These are phyloP conservation scores for Xerocomus spinulosus DNA, from an alignment of 768 basidiomycete species.

Conservation along the genomic window DNA sequence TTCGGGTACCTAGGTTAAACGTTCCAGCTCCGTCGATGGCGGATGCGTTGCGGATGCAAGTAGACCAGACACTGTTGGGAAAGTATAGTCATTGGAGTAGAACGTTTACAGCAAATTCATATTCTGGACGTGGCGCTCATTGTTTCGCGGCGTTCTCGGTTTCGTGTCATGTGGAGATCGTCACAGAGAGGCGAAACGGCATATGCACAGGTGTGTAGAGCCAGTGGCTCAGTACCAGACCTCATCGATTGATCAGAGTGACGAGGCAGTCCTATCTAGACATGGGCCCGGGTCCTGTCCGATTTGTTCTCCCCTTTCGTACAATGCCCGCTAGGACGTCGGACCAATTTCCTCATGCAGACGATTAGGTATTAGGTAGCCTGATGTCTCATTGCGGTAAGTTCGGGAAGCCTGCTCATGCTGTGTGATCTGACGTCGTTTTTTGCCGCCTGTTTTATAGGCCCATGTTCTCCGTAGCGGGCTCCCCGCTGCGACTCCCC, in stretches of 20 bases:
- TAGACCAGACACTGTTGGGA: not conserved
- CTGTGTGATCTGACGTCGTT: slow-evolving; percentile 21
- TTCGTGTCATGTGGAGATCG: not conserved
- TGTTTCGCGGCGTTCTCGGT: not conserved
- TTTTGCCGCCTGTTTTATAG: slow-evolving; percentile 25
- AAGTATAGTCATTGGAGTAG: slow-evolving; percentile 3
- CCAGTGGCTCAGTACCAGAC: not conserved
- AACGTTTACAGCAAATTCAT: not conserved
- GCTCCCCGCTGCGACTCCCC: slow-evolving; percentile 10
- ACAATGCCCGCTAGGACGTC: slow-evolving; percentile 9
- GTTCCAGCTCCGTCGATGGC: slow-evolving; percentile 23
- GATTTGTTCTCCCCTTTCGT: slow-evolving; percentile 7
- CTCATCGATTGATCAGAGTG: not conserved
- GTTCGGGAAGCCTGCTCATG: slow-evolving; percentile 20
- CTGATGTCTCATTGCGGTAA: slow-evolving; percentile 20
- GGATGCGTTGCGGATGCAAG: slow-evolving; percentile 22
- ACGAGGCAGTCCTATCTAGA: slow-evolving; percentile 2
- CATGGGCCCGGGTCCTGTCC: slow-evolving; percentile 3
- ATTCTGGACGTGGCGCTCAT: not conserved
- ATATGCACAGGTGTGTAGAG: not conserved
- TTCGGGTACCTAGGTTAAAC: slow-evolving; percentile 9
- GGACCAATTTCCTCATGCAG: slow-evolving; percentile 4
- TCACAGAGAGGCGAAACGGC: not conserved
- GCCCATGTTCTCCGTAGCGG: slow-evolving; percentile 5
- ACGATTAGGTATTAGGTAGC: slow-evolving; percentile 10